These are phyloP conservation scores for Saccharomycopsis fibuligera DNA, from an alignment of 805 yeast genomes.

Conservation along the genomic window DNA sequence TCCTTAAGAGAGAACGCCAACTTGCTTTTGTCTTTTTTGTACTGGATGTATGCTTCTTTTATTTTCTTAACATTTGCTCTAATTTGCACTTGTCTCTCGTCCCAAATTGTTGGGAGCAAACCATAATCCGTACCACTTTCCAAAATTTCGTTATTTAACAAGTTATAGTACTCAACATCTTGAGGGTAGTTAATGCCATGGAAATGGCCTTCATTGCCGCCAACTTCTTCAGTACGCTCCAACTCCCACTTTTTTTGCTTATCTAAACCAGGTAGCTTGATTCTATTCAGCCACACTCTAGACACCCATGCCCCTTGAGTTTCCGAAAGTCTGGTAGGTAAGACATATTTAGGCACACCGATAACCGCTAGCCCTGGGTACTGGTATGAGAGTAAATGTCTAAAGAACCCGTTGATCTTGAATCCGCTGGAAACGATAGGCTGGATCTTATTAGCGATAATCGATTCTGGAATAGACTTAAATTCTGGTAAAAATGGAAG, in stretches of 20 bases:
- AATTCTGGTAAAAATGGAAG: slow-evolving; percentile 4
- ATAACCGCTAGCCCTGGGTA: slow-evolving; percentile 64
- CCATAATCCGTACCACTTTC: slow-evolving; percentile 37
- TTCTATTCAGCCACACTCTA: slow-evolving; percentile 51
- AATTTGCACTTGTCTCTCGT: slow-evolving; percentile 36
- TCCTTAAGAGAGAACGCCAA: slow-evolving; percentile 35
- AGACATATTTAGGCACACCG: slow-evolving; percentile 53
- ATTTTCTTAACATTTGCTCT: slow-evolving; percentile 38
- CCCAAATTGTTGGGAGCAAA: slow-evolving; percentile 48
- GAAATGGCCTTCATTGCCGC: background rate
- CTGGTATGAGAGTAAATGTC: slow-evolving; percentile 48
- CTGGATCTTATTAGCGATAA: slow-evolving; percentile 23
- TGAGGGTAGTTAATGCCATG: slow-evolving; percentile 17
- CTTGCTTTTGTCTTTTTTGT: slow-evolving; percentile 30
- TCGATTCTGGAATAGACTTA: slow-evolving; percentile 1
- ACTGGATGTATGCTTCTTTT: slow-evolving; percentile 40
- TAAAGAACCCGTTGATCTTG: slow-evolving; percentile 47
- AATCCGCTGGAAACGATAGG: slow-evolving; percentile 41
- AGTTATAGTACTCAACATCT: slow-evolving; percentile 16
- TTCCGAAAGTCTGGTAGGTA: slow-evolving; percentile 58
- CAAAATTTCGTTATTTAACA: slow-evolving; percentile 13
- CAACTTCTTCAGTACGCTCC: slow-evolving; percentile 16
- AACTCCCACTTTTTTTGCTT: slow-evolving; percentile 42
- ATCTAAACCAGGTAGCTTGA: slow-evolving; percentile 41
- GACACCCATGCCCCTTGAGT: slow-evolving; percentile 62